Conservation (phyloP, 139 green algal species). For the Chlorella vulgaris region DNA sequence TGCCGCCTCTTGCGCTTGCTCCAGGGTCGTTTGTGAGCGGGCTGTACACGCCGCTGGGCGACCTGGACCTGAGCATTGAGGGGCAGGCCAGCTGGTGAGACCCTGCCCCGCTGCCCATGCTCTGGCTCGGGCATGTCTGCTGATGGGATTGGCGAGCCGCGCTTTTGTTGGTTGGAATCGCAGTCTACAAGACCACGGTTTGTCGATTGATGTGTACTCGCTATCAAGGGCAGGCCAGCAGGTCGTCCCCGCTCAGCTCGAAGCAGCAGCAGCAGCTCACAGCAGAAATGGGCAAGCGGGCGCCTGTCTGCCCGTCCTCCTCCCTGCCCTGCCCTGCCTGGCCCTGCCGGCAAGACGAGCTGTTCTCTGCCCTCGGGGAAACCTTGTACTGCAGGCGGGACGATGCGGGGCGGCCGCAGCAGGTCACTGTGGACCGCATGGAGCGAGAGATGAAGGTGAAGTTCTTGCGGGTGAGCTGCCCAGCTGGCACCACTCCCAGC, state of each 20-base stretch:
- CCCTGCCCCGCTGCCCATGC: too few species aligned
- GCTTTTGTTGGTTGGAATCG: background rate
- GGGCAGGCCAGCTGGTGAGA: slow-evolving; percentile 30
- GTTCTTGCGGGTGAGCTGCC: slow-evolving; percentile 34
- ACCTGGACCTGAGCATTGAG: slow-evolving; percentile 60
- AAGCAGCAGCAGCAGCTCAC: too few species aligned
- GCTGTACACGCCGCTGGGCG: slow-evolving; percentile 51
- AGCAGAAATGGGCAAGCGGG: too few species aligned
- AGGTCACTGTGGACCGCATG: slow-evolving; percentile 22
- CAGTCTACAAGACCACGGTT: background rate
- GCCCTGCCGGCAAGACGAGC: background rate
- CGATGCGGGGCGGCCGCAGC: slow-evolving; percentile 8
- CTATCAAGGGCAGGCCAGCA: too few species aligned
- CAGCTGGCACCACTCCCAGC: too few species aligned
- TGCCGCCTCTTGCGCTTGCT: too few species aligned
- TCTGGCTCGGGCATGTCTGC: too few species aligned
- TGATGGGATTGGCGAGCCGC: background rate
- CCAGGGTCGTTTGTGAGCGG: slow-evolving; percentile 47
- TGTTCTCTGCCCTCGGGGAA: background rate
- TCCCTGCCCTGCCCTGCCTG: background rate
- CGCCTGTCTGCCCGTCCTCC: too few species aligned
- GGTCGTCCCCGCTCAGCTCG: too few species aligned
- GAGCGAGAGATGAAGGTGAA: slow-evolving; percentile 21
- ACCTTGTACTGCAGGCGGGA: slow-evolving; percentile 1
- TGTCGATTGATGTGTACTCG: too few species aligned